These are phyloP conservation scores for Starmerella bombi DNA, from an alignment of 805 yeast genomes.

Conservation along the genomic window DNA sequence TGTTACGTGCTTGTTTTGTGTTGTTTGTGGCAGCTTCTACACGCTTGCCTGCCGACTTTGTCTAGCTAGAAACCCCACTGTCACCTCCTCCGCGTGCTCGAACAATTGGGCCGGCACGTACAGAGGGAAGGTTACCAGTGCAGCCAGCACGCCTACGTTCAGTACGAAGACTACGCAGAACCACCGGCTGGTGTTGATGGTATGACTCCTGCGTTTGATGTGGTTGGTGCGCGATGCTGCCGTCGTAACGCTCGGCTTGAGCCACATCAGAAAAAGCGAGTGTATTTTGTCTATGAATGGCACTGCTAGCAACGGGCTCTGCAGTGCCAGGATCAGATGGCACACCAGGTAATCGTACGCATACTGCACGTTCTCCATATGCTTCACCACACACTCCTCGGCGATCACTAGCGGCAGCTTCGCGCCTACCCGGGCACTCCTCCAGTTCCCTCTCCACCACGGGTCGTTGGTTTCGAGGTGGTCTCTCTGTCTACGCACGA, in stretches of 20 bases:
- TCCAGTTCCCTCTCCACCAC: conserved; percentile 42
- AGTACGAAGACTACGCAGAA: conserved; percentile 9
- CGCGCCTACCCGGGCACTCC: conserved; percentile 65
- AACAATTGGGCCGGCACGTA: neutral
- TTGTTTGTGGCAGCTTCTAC: no score
- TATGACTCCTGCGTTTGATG: conserved; percentile 67
- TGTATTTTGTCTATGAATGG: conserved; percentile 87
- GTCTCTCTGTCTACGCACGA: conserved; percentile 50
- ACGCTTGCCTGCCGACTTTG: no score
- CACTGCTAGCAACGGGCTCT: conserved; percentile 62
- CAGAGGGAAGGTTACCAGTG: conserved; percentile 7
- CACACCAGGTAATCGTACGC: conserved; percentile 85
- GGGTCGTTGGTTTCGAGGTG: conserved; percentile 47
- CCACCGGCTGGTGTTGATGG: conserved; percentile 2
- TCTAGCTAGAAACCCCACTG: no score
- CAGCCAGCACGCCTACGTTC: conserved; percentile 1
- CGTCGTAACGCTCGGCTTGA: conserved; percentile 54
- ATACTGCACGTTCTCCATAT: conserved; percentile 73
- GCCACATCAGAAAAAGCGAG: conserved; percentile 88
- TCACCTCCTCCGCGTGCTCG: neutral
- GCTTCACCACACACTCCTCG: conserved; percentile 76
- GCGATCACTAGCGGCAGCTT: conserved; percentile 66
- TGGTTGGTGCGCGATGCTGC: conserved; percentile 70
- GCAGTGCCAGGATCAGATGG: conserved; percentile 64
- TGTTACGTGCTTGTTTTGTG: no score